Evolutionary conservation across 1,139 yeast species (phyloP).

Genomic region (Suhomyces panamericanus): DNA sequence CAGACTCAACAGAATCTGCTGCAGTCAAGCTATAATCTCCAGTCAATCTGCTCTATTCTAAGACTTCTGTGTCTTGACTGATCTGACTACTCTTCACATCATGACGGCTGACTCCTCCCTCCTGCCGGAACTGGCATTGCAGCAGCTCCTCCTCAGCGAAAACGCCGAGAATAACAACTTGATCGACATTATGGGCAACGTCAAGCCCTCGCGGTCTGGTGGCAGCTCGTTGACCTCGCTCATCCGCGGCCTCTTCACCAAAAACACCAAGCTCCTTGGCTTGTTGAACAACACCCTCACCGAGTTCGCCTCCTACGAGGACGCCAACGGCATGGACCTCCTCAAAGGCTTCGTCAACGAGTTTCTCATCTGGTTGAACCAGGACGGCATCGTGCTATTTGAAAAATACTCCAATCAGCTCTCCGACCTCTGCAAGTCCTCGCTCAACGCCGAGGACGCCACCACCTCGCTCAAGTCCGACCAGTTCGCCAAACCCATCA

Average conservation of each 20-base stretch:
- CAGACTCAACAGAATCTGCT: too few species aligned
- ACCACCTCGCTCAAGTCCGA: conserved; percentile 19
- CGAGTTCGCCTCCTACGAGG: conserved; percentile 17
- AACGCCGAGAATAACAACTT: conserved; percentile 32
- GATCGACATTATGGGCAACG: conserved; percentile 37
- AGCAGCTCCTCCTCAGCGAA: conserved; percentile 22
- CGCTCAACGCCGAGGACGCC: conserved; percentile 16
- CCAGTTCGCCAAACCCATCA: conserved; percentile 32
- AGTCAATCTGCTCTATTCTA: too few species aligned
- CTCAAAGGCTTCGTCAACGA: conserved; percentile 42
- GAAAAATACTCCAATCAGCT: conserved; percentile 29
- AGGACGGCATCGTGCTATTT: conserved; percentile 33
- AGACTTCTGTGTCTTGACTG: too few species aligned
- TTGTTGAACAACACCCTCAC: conserved; percentile 22
- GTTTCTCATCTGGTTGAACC: conserved; percentile 42
- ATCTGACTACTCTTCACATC: too few species aligned
- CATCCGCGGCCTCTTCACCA: conserved; percentile 45
- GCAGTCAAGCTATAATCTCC: too few species aligned
- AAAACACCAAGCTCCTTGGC: conserved; percentile 34
- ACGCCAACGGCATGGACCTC: conserved; percentile 25
- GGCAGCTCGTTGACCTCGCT: conserved; percentile 33
- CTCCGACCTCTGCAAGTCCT: conserved; percentile 9
- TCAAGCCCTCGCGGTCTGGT: conserved; percentile 33
- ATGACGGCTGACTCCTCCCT: conserved; percentile 4
- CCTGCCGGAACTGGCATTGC: conserved; percentile 7